Evolutionary conservation across 345 rosid species (phyloP).

Genomic region (Mangifera indica): DNA sequence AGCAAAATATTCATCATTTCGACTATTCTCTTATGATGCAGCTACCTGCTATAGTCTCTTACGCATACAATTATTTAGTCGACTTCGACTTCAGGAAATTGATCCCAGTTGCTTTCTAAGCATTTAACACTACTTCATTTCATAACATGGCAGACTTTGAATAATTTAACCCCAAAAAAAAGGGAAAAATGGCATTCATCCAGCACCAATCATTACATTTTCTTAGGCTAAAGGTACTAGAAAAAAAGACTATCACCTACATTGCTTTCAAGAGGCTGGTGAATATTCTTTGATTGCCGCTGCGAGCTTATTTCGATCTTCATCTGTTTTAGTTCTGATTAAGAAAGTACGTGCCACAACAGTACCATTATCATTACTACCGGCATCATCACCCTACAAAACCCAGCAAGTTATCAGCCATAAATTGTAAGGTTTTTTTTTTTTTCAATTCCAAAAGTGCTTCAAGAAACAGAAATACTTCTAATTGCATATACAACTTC

Average conservation of each 20-base stretch:
- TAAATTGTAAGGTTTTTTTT: not conserved
- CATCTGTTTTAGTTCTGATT: slow-evolving; percentile 69
- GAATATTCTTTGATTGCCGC: slow-evolving; percentile 77
- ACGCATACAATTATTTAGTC: slow-evolving; percentile 20
- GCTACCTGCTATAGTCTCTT: slow-evolving; percentile 1
- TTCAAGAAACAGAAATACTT: not conserved
- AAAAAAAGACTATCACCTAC: not conserved
- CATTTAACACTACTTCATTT: slow-evolving; percentile 15
- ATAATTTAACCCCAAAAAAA: slow-evolving; percentile 19
- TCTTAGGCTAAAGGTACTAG: slow-evolving; percentile 10
- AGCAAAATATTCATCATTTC: not conserved
- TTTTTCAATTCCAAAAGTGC: not conserved
- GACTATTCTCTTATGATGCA: slow-evolving; percentile 27
- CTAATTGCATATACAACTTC: not conserved
- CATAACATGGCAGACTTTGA: slow-evolving; percentile 17
- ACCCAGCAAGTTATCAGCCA: slow-evolving; percentile 5
- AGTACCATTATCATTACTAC: slow-evolving; percentile 39
- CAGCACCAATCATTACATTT: slow-evolving; percentile 13
- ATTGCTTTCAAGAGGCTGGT: slow-evolving; percentile 51
- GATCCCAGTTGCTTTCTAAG: slow-evolving; percentile 20
- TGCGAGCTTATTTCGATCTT: slow-evolving; percentile 73
- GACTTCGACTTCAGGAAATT: slow-evolving; percentile 12
- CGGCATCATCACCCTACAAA: slow-evolving; percentile 60
- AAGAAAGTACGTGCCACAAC: slow-evolving; percentile 75
- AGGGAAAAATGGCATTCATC: not conserved